Evolutionary conservation across 768 basidiomycete genomes (phyloP).

Genomic region (Goffeauzyma gilvescens): DNA sequence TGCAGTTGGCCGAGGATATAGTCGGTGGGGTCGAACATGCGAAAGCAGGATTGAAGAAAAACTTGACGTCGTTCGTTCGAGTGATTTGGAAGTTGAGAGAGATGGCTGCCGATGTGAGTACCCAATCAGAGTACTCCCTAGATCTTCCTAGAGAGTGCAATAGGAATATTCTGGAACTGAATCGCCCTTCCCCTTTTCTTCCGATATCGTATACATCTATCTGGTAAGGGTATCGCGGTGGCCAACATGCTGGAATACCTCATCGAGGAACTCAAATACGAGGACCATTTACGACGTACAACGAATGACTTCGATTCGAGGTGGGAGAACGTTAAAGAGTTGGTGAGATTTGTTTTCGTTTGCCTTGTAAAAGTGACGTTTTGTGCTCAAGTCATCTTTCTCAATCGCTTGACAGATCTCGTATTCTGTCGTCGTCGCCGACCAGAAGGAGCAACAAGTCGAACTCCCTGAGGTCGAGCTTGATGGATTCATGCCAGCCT

Average conservation of each 20-base stretch:
- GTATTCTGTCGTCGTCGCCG: conserved; percentile 25
- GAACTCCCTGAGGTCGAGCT: conserved; percentile 14
- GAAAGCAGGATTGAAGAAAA: conserved; percentile 48
- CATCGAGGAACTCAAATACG: conserved; percentile 44
- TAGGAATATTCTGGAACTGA: background rate
- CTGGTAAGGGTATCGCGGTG: conserved; percentile 47
- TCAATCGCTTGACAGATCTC: conserved; percentile 17
- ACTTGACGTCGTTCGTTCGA: conserved; percentile 44
- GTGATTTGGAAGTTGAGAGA: conserved; percentile 40
- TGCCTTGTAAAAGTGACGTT: background rate
- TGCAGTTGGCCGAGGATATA: conserved; percentile 48
- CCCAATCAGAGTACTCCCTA: background rate
- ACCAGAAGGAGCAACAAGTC: conserved; percentile 37
- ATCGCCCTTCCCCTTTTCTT: background rate
- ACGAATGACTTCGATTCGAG: conserved; percentile 50
- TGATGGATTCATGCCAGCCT: conserved; percentile 13
- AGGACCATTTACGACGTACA: conserved; percentile 48
- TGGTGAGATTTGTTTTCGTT: conserved; percentile 28
- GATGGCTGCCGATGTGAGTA: conserved; percentile 40
- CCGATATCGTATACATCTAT: background rate
- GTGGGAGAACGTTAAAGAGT: conserved; percentile 72
- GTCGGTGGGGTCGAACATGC: conserved; percentile 40
- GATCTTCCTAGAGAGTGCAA: too few relatives aligned
- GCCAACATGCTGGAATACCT: conserved; percentile 45
- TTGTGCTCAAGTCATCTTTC: background rate